Evolutionary conservation across 495 filamentous ascomycete genomes (phyloP), one percentile per base, ranked within the genome.

Genomic region (Penicillium fimorum): DNA sequence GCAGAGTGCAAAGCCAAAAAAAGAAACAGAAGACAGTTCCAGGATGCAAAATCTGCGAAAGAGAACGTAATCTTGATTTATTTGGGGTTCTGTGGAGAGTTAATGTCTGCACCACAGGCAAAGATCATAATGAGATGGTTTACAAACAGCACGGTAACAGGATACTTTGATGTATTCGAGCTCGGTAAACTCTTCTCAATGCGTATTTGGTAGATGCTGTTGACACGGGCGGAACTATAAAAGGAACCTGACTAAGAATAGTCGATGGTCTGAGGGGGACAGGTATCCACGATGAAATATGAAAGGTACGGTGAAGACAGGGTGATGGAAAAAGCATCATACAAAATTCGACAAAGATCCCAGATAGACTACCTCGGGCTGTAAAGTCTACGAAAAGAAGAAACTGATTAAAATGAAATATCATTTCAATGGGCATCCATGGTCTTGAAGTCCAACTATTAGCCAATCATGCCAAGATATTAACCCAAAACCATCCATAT

Each of bases 1-100:
- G 20, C 47, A 50, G 13, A 22, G 29, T 11, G 24, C 33, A 3
- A 11, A 5, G 5, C 48, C 48, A 38, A 50, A 40, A 22, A 40
- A 50, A 22, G 41, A 50, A 18, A 32, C 38, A 9, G 44, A 44
- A 12, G 50, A 53, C n/a, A 53, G 18, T 17, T 9, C n/a, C 5
- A 53, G 50, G 41, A 53, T 53, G 29, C 10, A 53, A 20, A 53
- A 41, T 32, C 20, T 53, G 12, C 18, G 41, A 20, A 45, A 53
- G 41, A 33, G 41, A 45, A n/a, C 25, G 11, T 45, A 11, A 52
- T 12, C 4, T 13, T 25, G 25, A n/a, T n/a, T n/a, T n/a, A 29
- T 37, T 38, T 37, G 24, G 32, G 33, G 6, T 10, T 24, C 15
- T n/a, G 8, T 24, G 11, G 25, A 40, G 25, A 5, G 25, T 5